A percentile compares a stretch with the other conserved stretches of the same genome.
phyloP scores from a whole-genome alignment of 78 protist genomes.

The Dictyostelium intermedium region DNA sequence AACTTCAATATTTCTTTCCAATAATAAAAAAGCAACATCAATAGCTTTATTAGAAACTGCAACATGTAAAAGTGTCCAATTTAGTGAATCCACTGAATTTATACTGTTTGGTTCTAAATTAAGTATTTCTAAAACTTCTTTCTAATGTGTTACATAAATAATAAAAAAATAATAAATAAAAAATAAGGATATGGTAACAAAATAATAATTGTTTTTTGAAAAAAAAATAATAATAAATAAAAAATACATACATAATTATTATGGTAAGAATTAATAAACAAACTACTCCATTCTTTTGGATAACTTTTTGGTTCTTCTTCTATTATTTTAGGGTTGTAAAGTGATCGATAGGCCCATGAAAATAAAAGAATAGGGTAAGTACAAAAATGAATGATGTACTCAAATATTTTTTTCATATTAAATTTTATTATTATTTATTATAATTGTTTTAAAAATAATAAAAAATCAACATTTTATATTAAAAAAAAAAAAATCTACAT shows the following conservation, averaged over 20 bases:
- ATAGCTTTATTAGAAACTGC: not conserved
- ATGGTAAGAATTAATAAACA: conserved; percentile 6
- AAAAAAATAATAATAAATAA: not conserved
- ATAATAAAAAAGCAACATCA: not conserved
- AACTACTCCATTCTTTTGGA: conserved; percentile 50
- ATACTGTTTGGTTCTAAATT: not conserved
- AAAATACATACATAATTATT: conserved; percentile 3
- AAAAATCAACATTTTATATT: no score
- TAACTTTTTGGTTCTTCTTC: not conserved
- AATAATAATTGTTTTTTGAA: no score
- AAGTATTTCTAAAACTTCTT: not conserved
- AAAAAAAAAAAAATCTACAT: no score
- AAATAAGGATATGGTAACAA: no score
- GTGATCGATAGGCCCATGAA: not conserved
- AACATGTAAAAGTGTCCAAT: conserved; percentile 48
- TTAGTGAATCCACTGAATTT: not conserved
- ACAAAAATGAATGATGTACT: not conserved
- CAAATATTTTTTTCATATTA: not conserved
- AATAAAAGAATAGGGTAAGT: not conserved
- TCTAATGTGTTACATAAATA: not conserved
- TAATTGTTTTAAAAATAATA: no score
- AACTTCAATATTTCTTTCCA: conserved; percentile 1
- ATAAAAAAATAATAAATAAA: not conserved
- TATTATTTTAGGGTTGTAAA: not conserved
- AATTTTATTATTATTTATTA: no score